phyloP scores from a whole-genome alignment of 805 yeast species.

The Barnettozyma sp. region DNA sequence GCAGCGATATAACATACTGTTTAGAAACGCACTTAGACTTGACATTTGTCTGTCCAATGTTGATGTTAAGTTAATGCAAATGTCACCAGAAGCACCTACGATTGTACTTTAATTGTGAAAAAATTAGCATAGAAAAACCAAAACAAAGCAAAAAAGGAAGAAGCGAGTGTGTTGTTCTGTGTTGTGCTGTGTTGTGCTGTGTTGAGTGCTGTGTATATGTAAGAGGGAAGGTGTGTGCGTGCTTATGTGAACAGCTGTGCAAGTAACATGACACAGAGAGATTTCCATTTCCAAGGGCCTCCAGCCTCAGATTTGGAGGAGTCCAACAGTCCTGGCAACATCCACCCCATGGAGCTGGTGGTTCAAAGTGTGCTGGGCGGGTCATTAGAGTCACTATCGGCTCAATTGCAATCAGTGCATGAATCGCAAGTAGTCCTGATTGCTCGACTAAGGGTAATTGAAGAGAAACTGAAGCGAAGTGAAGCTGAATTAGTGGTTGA shows the following conservation, averaged over 20 bases:
- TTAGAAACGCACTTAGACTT: constrained; percentile 17
- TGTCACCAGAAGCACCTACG: too few relatives aligned
- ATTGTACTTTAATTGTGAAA: too few relatives aligned
- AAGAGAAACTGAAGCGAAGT: constrained; percentile 27
- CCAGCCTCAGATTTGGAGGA: not conserved
- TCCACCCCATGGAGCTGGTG: constrained; percentile 54
- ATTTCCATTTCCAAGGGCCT: constrained; percentile 2
- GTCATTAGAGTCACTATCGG: constrained; percentile 44
- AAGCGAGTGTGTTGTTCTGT: too few relatives aligned
- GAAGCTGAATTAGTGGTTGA: constrained; percentile 20
- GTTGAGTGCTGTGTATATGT: too few relatives aligned
- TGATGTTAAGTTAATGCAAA: too few relatives aligned
- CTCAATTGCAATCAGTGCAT: constrained; percentile 44
- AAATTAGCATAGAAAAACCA: not conserved
- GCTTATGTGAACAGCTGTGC: too few relatives aligned
- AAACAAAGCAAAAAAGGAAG: not conserved
- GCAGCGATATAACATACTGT: constrained; percentile 14
- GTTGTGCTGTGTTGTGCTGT: too few relatives aligned
- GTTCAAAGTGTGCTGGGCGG: constrained; percentile 51
- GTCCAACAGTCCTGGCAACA: constrained; percentile 21
- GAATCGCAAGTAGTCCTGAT: constrained; percentile 51
- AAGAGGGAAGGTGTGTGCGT: too few relatives aligned
- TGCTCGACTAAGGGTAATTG: constrained; percentile 40
- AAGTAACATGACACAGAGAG: constrained; percentile 3
- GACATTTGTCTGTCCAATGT: too few relatives aligned